Percentiles rank a stretch among this genome's conserved stretches.
phyloP scores from a whole-genome alignment of 352 stramenopile genomes.

The Blastocystis sp. region DNA sequence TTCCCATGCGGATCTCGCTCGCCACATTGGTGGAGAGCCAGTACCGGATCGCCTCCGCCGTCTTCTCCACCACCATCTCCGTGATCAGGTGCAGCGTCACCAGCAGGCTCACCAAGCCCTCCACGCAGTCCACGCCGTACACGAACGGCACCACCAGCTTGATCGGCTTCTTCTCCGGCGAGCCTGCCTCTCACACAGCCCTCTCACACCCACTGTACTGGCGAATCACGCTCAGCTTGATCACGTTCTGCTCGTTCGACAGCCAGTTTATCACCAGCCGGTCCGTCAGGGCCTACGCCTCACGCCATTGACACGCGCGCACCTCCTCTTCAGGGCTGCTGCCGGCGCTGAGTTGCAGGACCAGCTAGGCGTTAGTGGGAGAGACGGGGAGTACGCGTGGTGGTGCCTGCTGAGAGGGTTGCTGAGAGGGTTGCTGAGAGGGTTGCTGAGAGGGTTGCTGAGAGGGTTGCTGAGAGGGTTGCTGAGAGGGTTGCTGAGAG shows the following conservation, averaged over 20 bases:
- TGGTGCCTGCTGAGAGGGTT: not conserved
- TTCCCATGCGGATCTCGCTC: not conserved
- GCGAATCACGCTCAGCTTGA: not conserved
- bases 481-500: too few relatives aligned
- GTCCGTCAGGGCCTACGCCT: not conserved
- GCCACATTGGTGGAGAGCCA: not conserved
- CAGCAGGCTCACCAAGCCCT: not conserved
- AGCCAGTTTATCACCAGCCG: not conserved
- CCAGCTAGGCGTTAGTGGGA: not conserved
- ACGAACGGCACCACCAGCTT: not conserved
- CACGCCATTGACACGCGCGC: not conserved
- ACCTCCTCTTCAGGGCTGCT: not conserved
- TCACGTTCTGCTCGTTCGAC: not conserved
- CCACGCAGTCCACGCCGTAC: not conserved
- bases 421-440: not conserved
- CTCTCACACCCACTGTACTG: not conserved
- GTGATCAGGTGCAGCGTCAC: not conserved
- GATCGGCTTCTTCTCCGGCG: not conserved
- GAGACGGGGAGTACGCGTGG: too few relatives aligned
- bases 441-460: not conserved
- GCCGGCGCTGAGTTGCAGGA: not conserved
- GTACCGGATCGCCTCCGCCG: not conserved
- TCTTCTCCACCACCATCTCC: not conserved
- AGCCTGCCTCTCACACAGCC: not conserved
- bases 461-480: too few relatives aligned